Conservation (phyloP, 225 moss, liverwort and hornwort species). For the Straminergon stramineum region DNA sequence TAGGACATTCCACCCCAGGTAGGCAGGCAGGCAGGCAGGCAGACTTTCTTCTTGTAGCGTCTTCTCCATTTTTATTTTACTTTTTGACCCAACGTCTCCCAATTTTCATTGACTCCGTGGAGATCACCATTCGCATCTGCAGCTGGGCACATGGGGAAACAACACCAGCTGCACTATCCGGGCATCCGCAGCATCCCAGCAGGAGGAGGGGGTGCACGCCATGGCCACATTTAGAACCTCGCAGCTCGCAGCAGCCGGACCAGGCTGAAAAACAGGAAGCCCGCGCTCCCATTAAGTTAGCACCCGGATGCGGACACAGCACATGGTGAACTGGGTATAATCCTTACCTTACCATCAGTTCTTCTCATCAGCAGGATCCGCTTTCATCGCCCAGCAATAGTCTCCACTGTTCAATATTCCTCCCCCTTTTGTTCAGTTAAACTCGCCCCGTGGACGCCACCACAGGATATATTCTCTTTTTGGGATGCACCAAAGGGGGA, state of each 20-base stretch:
- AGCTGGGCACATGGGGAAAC: not conserved
- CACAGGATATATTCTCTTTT: not conserved
- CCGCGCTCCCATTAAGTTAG: not conserved
- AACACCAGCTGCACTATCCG: not conserved
- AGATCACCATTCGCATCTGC: not conserved
- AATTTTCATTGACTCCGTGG: not conserved
- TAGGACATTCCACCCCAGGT: not conserved
- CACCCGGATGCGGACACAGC: not conserved
- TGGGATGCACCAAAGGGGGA: not conserved
- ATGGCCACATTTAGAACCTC: not conserved
- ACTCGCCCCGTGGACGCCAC: not conserved
- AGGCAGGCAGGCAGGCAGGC: no score
- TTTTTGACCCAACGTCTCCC: no score
- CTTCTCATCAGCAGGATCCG: not conserved
- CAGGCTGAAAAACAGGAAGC: not conserved
- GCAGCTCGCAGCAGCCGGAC: not conserved
- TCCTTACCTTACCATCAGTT: not conserved
- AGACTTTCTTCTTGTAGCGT: not conserved
- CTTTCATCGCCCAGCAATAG: not conserved
- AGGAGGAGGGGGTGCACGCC: not conserved
- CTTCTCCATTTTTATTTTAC: not conserved
- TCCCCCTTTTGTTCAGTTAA: not conserved
- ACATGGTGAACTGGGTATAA: not conserved
- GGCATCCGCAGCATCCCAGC: not conserved
- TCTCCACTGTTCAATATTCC: not conserved